A percentile compares a stretch with the other conserved stretches of the same genome.
These are phyloP conservation scores for Schwanniomyces occidentalis DNA, from an alignment of 805 yeast genomes.

Conservation along the genomic window DNA sequence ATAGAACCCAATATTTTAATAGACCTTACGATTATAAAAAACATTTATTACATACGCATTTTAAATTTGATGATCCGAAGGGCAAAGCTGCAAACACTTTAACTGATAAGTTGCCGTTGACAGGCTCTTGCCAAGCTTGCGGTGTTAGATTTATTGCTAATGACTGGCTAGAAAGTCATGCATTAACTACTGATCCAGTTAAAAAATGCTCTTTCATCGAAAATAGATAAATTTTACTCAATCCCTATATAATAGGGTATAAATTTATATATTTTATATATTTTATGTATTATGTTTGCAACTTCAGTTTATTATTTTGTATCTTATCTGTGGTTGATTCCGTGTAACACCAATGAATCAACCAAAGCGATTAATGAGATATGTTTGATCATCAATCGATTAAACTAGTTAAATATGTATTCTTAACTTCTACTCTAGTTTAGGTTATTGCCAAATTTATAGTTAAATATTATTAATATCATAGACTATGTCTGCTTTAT, in stretches of 20 bases:
- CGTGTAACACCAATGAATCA: too few relatives aligned
- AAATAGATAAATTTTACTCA: constrained; percentile 1
- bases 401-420: not conserved
- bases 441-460: too few relatives aligned
- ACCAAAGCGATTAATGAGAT: constrained; percentile 24
- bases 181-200: constrained; percentile 31
- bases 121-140: constrained; percentile 46
- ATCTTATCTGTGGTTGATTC: too few relatives aligned
- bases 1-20: constrained; percentile 43
- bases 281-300: too few relatives aligned
- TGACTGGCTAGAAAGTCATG: constrained; percentile 59
- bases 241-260: too few relatives aligned
- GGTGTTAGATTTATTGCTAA: constrained; percentile 48
- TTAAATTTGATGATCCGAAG: constrained; percentile 41
- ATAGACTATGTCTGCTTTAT: constrained; percentile 34
- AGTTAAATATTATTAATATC: not conserved
- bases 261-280: too few relatives aligned
- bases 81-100: constrained; percentile 41
- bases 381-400: constrained; percentile 1
- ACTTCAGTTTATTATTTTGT: too few relatives aligned
- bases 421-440: too few relatives aligned
- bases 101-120: constrained; percentile 40
- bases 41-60: constrained; percentile 43
- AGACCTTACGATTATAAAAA: constrained; percentile 48
- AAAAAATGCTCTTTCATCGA: constrained; percentile 24